Base-by-base conservation (phyloP, 805 yeast genomes). In the Saccharomycopsis schoenii region DNA sequence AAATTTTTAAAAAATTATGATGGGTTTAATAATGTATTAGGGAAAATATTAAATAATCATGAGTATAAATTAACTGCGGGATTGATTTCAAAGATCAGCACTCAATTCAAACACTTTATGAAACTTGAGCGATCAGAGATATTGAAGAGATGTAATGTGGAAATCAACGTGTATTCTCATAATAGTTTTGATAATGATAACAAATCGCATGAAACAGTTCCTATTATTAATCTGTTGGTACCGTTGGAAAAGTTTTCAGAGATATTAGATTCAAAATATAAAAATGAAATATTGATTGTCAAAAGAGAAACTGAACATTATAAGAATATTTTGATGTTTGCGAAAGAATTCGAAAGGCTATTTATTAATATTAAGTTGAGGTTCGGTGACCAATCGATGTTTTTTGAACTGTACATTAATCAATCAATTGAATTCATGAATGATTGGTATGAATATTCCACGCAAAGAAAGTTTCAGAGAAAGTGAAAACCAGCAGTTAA, bases 1-100 rank as follows among this genome's bases (percentile, higher is more conserved):
- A 59, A 55, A 52, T 11, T 39, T 3, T 50, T 54, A 24, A n/a
- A 15, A 21, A 43, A 55, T 29, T 55, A 59, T 19, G 15, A 36
- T 24, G 43, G 17, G 1, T 59, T 24, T 19, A 25, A 37, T 24
- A 36, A 21, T 14, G 36, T 55, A 15, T 25, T 59, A n/a, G 2
- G 41, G 19, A 39, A 54, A 34, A 54, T 59, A 3, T 37, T 59
- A 8, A 41, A 42, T 14, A 59, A 59, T 15, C 12, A 24, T 15
- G 58, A 59, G 39, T 55, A 54, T 39, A 52, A 39, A 34, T 40
- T 58, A 43, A 47, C 59, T 15, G 25, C 34, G 14, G 52, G 52
- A 24, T 47, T 47, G 34, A 47, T 47, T 24, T 47, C 52, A 47
- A 47, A 24, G 15, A 47, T 47, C 10, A 47, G 12, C 25, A 47